Evolutionary conservation across 2,329 filamentous ascomycete genomes (phyloP), one percentile per base, ranked within the genome.

Genomic region (Mollisiaceae sp.): DNA sequence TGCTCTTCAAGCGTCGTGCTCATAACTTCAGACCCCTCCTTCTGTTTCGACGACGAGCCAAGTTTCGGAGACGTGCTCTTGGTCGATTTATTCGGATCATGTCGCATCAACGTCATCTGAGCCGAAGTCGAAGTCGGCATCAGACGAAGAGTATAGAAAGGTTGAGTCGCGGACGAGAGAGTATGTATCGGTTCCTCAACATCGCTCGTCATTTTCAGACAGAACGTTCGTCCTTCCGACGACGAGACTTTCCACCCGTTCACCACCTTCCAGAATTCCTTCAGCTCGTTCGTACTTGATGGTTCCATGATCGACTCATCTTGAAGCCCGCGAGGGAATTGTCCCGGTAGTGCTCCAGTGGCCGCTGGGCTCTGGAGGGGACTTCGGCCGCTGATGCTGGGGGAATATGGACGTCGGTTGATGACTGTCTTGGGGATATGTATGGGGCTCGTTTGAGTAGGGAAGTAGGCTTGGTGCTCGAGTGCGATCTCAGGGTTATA

Each of bases 401-500:
- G 74, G 5, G 80, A 83, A 74, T 91, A 90, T 27, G 87, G 85
- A 39, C 86, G 85, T 61, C 89, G 81, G 77, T 87, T 91, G 73
- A 91, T 89, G 65, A 88, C 84, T 18, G 85, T 83, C 41, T 83
- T 81, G 5, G 89, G 88, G 58, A 92, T 85, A 38, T 86, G 83
- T 1, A 85, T 85, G 14, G 90, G 88, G 66, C 85, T 87, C 62
- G 83, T 79, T 74, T 90, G 86, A 0, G 86, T 89, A 2, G 91
- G 90, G 58, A 85, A 90, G 78, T 94, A 93, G 56, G 86, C 78
- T 73, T 94, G 91, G 64, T 87, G 85, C 63, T 87, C 82, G 2
- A 92, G 82, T 5, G 90, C 82, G 27, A 92, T 75, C 1, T 83
- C 84, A 2, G 87, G 89, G 72, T 94, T 88, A 74, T 93, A 93